Evolutionary conservation across 805 yeast species (phyloP).

Genomic region (Maudiozyma bulderi): DNA sequence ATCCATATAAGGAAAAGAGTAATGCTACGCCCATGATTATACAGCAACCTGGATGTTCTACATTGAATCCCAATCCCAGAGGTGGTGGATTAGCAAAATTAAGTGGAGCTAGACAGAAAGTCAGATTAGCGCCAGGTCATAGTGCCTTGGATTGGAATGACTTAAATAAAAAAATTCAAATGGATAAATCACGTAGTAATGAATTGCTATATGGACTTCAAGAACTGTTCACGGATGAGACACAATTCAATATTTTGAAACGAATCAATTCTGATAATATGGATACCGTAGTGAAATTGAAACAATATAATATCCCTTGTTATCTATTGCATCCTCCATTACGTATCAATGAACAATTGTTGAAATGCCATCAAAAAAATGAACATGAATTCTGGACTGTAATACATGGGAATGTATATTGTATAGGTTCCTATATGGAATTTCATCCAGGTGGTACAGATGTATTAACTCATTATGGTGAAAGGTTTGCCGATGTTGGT

Average conservation of each 20-base stretch:
- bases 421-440: slow-evolving; percentile 70
- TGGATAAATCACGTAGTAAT: slow-evolving; percentile 6
- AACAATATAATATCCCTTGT: slow-evolving; percentile 1
- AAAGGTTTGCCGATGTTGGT: slow-evolving; percentile 74
- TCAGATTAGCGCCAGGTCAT: slow-evolving; percentile 29
- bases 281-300: slow-evolving; percentile 2
- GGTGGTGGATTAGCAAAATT: background rate
- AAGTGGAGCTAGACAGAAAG: slow-evolving; percentile 23
- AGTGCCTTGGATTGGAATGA: slow-evolving; percentile 28
- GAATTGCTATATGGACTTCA: slow-evolving; percentile 5
- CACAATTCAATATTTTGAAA: slow-evolving; percentile 7
- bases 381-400: slow-evolving; percentile 79
- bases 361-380: slow-evolving; percentile 44
- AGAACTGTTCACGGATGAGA: background rate
- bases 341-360: slow-evolving; percentile 45
- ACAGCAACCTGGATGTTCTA: slow-evolving; percentile 4
- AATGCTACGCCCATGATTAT: background rate
- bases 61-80: background rate
- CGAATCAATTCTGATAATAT: slow-evolving; percentile 8
- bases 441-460: slow-evolving; percentile 92
- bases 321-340: slow-evolving; percentile 33
- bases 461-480: slow-evolving; percentile 57
- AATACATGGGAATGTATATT: slow-evolving; percentile 71
- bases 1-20: background rate
- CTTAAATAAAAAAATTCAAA: slow-evolving; percentile 10